Conservation (phyloP, 331 rosid genomes). For the Pyrus hybrid region DNA sequence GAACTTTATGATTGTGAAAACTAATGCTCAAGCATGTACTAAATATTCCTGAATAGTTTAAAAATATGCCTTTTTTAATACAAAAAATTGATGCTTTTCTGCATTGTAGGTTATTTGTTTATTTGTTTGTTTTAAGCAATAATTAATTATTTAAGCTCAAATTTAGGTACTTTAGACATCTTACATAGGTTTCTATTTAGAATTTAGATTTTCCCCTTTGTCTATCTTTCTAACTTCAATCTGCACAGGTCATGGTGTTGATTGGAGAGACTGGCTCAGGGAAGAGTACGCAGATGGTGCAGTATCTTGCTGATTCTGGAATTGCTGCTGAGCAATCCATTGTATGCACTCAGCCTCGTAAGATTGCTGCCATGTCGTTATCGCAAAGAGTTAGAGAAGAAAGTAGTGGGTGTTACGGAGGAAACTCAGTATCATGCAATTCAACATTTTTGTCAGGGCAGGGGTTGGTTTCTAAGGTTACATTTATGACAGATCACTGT, state of each 20-base stretch:
- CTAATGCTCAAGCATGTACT: neutral
- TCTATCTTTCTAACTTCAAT: slow-evolving; percentile 14
- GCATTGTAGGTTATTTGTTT: neutral
- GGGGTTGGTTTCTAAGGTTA: slow-evolving; percentile 44
- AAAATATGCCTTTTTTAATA: too few relatives aligned
- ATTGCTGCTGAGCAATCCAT: slow-evolving; percentile 48
- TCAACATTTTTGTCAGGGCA: slow-evolving; percentile 41
- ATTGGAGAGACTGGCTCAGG: slow-evolving; percentile 98
- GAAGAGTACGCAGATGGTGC: slow-evolving; percentile 90
- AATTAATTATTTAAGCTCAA: neutral
- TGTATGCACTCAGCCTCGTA: slow-evolving; percentile 95
- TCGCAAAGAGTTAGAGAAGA: slow-evolving; percentile 71
- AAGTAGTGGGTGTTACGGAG: slow-evolving; percentile 59
- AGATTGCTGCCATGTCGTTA: slow-evolving; percentile 74
- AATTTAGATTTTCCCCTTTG: neutral
- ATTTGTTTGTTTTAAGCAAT: neutral
- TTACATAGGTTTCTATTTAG: neutral
- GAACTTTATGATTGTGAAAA: neutral
- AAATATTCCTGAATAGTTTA: too few relatives aligned
- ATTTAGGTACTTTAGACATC: neutral
- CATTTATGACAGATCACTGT: slow-evolving; percentile 87
- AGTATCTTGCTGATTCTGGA: slow-evolving; percentile 87
- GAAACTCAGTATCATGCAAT: slow-evolving; percentile 30
- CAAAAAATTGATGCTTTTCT: neutral
- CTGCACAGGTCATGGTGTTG: slow-evolving; percentile 61